A percentile compares a stretch with the other conserved stretches of the same genome.
Conservation (phyloP, 208 protist species). For the Lotmaria passim region DNA sequence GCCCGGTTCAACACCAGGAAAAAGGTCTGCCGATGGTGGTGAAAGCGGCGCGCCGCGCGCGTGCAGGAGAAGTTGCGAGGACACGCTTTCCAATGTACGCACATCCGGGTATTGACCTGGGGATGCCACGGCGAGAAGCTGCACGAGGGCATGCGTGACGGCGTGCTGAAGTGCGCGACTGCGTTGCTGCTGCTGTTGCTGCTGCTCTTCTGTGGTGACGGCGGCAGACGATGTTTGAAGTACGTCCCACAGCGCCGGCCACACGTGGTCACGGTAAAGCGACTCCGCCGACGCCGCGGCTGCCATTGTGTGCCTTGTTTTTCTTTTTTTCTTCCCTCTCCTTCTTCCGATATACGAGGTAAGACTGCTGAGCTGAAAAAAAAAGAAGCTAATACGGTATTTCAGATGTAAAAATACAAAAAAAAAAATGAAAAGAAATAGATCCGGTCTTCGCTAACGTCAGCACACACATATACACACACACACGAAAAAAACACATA, state of each 20-base stretch:
- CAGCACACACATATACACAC: no score
- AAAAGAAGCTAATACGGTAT: background rate
- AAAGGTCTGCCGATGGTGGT: background rate
- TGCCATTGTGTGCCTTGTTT: slow-evolving; percentile 6
- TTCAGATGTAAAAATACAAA: background rate
- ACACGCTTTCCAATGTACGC: slow-evolving; percentile 10
- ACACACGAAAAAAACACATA: no score
- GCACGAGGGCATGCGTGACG: slow-evolving; percentile 22
- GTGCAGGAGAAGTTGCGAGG: slow-evolving; percentile 27
- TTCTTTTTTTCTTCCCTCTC: no score
- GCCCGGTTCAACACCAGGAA: slow-evolving; percentile 7
- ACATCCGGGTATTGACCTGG: background rate
- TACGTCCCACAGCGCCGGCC: slow-evolving; percentile 30
- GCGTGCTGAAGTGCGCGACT: slow-evolving; percentile 16
- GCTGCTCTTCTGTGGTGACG: background rate
- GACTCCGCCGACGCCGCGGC: slow-evolving; percentile 9
- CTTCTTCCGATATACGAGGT: background rate
- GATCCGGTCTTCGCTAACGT: no score
- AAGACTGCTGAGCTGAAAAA: background rate
- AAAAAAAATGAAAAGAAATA: background rate
- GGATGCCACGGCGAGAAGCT: slow-evolving; percentile 6
- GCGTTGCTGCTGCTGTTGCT: slow-evolving; percentile 3
- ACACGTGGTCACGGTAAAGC: slow-evolving; percentile 24
- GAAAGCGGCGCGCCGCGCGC: background rate
- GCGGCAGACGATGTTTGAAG: slow-evolving; percentile 11